phyloP scores from a whole-genome alignment of 371 early-diverging fungal species.

The Quaeritorhiza haematococci region DNA sequence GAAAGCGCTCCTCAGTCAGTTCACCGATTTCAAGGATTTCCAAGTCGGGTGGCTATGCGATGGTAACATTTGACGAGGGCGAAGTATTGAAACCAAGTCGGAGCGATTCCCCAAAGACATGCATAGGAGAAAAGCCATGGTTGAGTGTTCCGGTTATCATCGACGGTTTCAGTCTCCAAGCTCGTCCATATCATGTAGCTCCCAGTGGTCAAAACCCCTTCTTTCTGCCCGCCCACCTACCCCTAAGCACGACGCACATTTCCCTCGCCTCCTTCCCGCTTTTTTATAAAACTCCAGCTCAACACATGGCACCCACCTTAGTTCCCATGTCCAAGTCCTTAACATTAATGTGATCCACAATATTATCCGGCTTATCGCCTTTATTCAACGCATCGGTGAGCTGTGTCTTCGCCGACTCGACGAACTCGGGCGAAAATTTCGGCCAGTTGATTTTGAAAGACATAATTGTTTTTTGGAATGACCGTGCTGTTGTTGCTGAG shows the following conservation, averaged over 20 bases:
- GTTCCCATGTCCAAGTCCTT: slow-evolving; percentile 93
- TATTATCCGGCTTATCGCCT: slow-evolving; percentile 82
- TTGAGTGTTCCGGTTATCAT: background rate
- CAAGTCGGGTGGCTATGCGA: slow-evolving; percentile 81
- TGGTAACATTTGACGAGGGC: background rate
- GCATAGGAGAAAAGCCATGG: background rate
- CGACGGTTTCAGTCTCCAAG: background rate
- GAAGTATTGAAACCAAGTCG: background rate
- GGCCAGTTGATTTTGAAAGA: slow-evolving; percentile 96
- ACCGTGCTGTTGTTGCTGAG: background rate
- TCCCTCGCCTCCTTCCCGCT: background rate
- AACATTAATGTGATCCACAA: slow-evolving; percentile 84
- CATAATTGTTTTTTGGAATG: slow-evolving; percentile 45
- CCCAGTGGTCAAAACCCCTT: background rate
- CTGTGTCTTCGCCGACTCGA: slow-evolving; percentile 75
- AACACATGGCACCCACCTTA: slow-evolving; percentile 58
- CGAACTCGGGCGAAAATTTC: slow-evolving; percentile 76
- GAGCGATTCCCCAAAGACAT: too few relatives aligned
- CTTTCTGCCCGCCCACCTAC: too few relatives aligned
- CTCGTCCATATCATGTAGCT: background rate
- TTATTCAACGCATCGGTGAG: slow-evolving; percentile 88
- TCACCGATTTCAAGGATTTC: slow-evolving; percentile 98
- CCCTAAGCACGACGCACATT: slow-evolving; percentile 1
- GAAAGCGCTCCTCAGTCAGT: slow-evolving; percentile 82
- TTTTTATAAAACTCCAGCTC: background rate